phyloP scores from a whole-genome alignment of 495 filamentous ascomycete species.

The Penicillium verhagenii region DNA sequence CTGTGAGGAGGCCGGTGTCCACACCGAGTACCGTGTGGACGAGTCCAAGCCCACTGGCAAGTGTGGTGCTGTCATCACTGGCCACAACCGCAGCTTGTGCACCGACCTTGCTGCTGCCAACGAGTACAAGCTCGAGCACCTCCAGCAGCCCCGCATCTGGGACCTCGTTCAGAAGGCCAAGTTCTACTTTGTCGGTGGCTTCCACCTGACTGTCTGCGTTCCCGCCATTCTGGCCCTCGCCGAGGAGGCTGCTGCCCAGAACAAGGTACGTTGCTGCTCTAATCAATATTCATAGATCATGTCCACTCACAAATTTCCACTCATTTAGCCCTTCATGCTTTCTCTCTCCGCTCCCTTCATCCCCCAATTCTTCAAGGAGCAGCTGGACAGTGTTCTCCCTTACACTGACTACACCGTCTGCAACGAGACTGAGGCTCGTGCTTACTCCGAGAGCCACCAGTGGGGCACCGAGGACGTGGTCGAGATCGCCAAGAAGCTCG shows the following conservation, averaged over 20 bases:
- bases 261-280: conserved; percentile 60
- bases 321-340: conserved; percentile 68
- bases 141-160: conserved; percentile 91
- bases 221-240: conserved; percentile 84
- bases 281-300: not conserved
- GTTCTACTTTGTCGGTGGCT: conserved; percentile 91
- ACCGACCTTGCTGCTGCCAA: conserved; percentile 96
- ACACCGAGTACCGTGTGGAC: conserved; percentile 91
- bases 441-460: conserved; percentile 79
- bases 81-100: conserved; percentile 87
- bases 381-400: conserved; percentile 74
- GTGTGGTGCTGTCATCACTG: conserved; percentile 95
- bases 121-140: conserved; percentile 91
- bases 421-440: conserved; percentile 90
- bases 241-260: conserved; percentile 80
- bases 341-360: conserved; percentile 95
- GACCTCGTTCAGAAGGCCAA: conserved; percentile 80
- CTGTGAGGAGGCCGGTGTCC: conserved; percentile 76
- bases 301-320: conserved; percentile 6
- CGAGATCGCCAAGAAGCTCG: conserved; percentile 83
- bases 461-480: conserved; percentile 71
- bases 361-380: conserved; percentile 95
- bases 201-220: conserved; percentile 84
- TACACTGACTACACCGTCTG: conserved; percentile 98
- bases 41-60: conserved; percentile 79